Evolutionary conservation across 805 yeast genomes (phyloP), one percentile per base, ranked within the genome.

Genomic region (Ascoidea asiatica): DNA sequence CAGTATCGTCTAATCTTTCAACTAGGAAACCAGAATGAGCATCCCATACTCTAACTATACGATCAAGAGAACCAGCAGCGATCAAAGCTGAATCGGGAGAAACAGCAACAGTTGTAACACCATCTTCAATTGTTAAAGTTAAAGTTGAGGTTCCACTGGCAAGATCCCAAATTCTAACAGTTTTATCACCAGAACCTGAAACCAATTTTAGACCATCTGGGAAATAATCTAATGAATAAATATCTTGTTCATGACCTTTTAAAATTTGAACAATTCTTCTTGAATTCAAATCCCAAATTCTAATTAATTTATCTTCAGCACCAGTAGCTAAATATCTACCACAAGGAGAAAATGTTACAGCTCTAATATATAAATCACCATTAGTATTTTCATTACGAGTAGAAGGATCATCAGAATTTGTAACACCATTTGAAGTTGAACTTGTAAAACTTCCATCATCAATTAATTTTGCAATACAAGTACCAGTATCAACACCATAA

Each of bases 11-110:
- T 51, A 90, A 72, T 59, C 95, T 75, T 69, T 89, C 97, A 38
- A 90, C 94, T 44, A 89, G 67, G 68, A 83, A 83, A 2, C 96
- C 96, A 21, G 94, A 83, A 40, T 84, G 76, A 7, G 95, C 82
- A 65, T 90, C 96, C 97, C 97, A 90, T 41, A 92, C 95, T 50
- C 97, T 75, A 43, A 92, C 97, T 29, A 95, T 83, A 65, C 94
- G 75, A 67, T 90, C 98, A 52, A 90, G 75, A 35, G 95, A 84
- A 43, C 98, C 98, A 17, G 97, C 97, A 37, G 97, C 97, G 55
- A 92, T 87, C 55, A 79, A 76, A 54, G 81, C 77, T 37, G 97
- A 96, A 62, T 90, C 95, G 42, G 97, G 97, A 6, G 95, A 85
- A 38, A 90, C 90, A 19, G 97, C 95, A 40, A 90, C 97, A 0